Evolutionary conservation across 495 filamentous ascomycete species (phyloP), one percentile per base, ranked within the genome.

Genomic region (Neurospora sp.): DNA sequence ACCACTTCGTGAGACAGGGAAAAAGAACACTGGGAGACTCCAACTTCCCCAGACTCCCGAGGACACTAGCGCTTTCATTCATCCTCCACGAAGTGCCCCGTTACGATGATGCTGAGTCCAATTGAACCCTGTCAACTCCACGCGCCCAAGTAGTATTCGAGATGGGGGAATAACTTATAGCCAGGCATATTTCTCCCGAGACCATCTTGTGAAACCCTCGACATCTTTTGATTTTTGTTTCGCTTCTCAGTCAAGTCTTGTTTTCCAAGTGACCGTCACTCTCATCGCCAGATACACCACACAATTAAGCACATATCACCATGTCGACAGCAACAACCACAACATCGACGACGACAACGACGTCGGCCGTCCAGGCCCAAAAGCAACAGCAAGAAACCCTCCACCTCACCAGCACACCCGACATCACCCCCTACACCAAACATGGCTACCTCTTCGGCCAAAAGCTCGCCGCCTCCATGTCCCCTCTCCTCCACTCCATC

Each of bases 401-500:
- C 27, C 22, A 31, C 7, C 53, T 65, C 53, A 65, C 27, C 53
- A 65, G 53, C 53, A 65, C 27, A 65, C 53, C 53, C 31, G 59
- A 75, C 31, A 74, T 76, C 59, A 78, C 79, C 68, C 79, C 82
- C 16, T 82, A 87, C 18, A 83, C 85, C 65, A 78, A 79, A 4
- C 82, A 88, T 74, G 82, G 81, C 74, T 89, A 86, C 72, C 84
- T 89, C 42, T 89, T 89, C 71, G 87, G 88, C 70, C 79, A 84
- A 69, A 83, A 84, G 40, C 80, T 86, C 20, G 74, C 88, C 9
- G 90, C 92, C 77, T 92, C 90, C n/a, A 83, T 92, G 78, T 91
- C 90, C 12, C 91, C 91, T 1, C 85, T 89, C 20, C 85, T 93
- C 12, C 91, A 93, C 79, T 81, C 87, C 74, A 88, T 89, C 41